phyloP scores from a whole-genome alignment of 2,329 filamentous ascomycete genomes.

The Endoconidiophora polonica region DNA sequence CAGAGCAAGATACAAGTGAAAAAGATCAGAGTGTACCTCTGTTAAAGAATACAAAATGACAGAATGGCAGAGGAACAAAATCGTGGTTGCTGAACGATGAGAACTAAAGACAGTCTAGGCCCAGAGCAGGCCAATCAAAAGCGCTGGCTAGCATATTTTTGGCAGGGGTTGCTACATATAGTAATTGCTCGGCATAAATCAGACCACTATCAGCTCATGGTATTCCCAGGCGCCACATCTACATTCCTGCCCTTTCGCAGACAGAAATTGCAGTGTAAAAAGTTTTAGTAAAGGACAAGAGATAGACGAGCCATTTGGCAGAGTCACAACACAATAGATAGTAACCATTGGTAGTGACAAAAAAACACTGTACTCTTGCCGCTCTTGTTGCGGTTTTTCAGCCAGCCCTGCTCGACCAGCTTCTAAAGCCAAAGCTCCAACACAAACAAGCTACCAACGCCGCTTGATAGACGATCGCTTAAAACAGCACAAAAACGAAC shows the following conservation, averaged over 20 bases:
- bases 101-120: slow-evolving; percentile 9
- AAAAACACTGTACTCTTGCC: too few species aligned
- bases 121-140: slow-evolving; percentile 7
- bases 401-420: too few species aligned
- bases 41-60: too few species aligned
- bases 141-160: not conserved
- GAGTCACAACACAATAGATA: too few species aligned
- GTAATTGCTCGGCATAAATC: slow-evolving; percentile 10
- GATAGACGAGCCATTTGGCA: not conserved
- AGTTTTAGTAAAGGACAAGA: not conserved
- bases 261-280: not conserved
- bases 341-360: too few species aligned
- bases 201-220: slow-evolving; percentile 13
- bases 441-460: not conserved
- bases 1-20: too few species aligned
- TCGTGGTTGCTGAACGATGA: too few species aligned
- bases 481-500: not conserved
- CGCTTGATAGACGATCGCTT: not conserved
- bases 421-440: not conserved
- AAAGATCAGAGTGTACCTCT: too few species aligned
- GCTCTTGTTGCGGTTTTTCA: too few species aligned
- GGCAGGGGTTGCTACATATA: slow-evolving; percentile 4
- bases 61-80: too few species aligned
- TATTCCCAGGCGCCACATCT: slow-evolving; percentile 1
- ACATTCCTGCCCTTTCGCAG: not conserved